Percentiles rank a stretch among this genome's conserved stretches.
These are phyloP conservation scores for Pythium periplocum DNA, from an alignment of 352 stramenopile genomes.

Conservation along the genomic window DNA sequence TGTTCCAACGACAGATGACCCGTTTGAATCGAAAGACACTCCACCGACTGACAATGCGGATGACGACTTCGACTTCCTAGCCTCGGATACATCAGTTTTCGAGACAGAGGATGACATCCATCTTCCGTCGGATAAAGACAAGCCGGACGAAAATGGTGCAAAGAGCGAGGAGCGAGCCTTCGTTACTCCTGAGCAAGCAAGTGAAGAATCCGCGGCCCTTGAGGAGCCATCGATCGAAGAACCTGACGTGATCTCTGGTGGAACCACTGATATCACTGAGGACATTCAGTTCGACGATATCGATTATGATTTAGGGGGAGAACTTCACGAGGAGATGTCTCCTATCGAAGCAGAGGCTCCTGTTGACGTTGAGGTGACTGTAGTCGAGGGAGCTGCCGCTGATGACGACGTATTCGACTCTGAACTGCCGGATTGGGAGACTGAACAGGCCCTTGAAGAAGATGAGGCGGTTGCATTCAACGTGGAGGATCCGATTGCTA, in stretches of 20 bases:
- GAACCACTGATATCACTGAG: slow-evolving; percentile 31
- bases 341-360: neutral
- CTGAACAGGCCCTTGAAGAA: slow-evolving; percentile 1
- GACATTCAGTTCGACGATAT: slow-evolving; percentile 33
- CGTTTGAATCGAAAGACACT: neutral
- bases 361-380: neutral
- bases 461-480: slow-evolving; percentile 3
- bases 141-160: too few relatives aligned
- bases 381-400: neutral
- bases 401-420: slow-evolving; percentile 6
- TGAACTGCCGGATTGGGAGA: neutral
- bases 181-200: too few relatives aligned
- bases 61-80: slow-evolving; percentile 33
- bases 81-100: slow-evolving; percentile 17
- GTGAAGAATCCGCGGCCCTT: too few relatives aligned
- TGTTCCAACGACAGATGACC: too few relatives aligned
- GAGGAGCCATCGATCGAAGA: slow-evolving; percentile 7
- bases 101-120: slow-evolving; percentile 5
- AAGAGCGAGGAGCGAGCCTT: too few relatives aligned
- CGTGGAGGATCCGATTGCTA: too few relatives aligned
- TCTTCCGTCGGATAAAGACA: too few relatives aligned
- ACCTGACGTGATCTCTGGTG: slow-evolving; percentile 10
- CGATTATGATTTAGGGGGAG: slow-evolving; percentile 12
- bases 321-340: slow-evolving; percentile 4
- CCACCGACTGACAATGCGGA: slow-evolving; percentile 4